Evolutionary conservation across 2,329 filamentous ascomycete species (phyloP).

Genomic region (Venturia oleaginea): DNA sequence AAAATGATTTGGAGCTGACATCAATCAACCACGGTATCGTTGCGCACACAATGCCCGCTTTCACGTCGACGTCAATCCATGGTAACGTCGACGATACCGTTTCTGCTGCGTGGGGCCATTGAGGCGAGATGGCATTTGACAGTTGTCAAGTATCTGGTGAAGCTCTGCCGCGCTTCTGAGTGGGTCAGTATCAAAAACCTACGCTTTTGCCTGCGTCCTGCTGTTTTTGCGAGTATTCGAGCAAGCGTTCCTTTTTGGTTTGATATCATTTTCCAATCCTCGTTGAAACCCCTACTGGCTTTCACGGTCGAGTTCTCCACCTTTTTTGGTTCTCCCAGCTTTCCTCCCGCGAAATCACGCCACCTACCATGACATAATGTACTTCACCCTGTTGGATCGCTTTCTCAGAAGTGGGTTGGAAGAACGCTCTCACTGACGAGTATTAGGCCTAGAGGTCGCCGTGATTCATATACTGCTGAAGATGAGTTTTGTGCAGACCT

Average conservation of each 20-base stretch:
- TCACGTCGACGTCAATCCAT: not conserved
- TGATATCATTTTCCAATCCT: not conserved
- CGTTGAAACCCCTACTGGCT: not conserved
- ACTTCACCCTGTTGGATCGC: not conserved
- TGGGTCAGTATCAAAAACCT: not conserved
- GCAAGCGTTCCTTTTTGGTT: not conserved
- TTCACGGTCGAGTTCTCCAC: not conserved
- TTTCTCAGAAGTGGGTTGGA: not conserved
- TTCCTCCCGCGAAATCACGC: not conserved
- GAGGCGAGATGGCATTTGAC: not conserved
- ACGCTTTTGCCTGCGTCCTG: not conserved
- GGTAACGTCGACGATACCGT: not conserved
- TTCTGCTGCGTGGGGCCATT: not conserved
- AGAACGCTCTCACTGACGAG: not conserved
- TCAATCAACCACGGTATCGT: not conserved
- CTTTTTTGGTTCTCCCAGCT: not conserved
- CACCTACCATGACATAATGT: conserved; percentile 9
- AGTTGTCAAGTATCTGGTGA: not conserved
- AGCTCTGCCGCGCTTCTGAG: not conserved
- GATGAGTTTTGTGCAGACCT: conserved; percentile 9
- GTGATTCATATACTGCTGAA: conserved; percentile 2
- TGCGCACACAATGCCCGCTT: not conserved
- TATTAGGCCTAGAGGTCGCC: conserved; percentile 2
- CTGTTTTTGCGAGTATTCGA: not conserved
- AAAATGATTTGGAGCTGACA: not conserved